Base-by-base conservation (phyloP, 2,329 filamentous ascomycete species). In the Didymella exigua region DNA sequence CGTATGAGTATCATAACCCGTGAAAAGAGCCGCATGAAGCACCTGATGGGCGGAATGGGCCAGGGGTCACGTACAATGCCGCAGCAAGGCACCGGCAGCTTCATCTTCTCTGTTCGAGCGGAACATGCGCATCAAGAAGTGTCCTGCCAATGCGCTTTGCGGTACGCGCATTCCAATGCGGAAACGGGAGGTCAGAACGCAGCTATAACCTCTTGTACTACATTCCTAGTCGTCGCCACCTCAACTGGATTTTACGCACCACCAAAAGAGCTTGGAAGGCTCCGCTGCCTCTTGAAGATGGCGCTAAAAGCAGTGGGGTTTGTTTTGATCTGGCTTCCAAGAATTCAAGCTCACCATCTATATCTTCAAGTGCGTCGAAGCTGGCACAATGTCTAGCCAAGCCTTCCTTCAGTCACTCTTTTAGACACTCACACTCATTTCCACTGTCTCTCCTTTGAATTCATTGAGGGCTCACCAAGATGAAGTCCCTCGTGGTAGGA, bases 351-450 rank as follows among this genome's bases (percentile, higher is more conserved):
- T 27, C 36, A 19, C 24, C 34, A 19, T 45, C 47, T 56, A 56
- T 56, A 56, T 50, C 53, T 56, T 36, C 19, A 47, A 47, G 27
- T 30, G 27, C 31, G 18, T 24, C 36, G 46, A 31, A 50, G 46
- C 48, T 51, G 53, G 46, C 41, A 50, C 46, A 56, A 51, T 56
- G 53, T 56, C 53, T 56, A 56, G 53, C 46, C 53, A 50, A 50
- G 53, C 46, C 37, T 50, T 51, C 47, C 47, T 51, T 47, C 53
- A 56, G 53, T 56, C 53, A 37, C 47, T 56, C 53, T 43, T 51
- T 54, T 33, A 41, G 41, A 46, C 41, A 37, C 23, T 21, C 46
- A 56, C 47, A 37, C 53, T 56, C 53, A 42, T 56, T 56, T 47
- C 37, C 37, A 47, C 36, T 47, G 41, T 51, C 46, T 56, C 48